Evolutionary conservation across 768 basidiomycete genomes (phyloP).

Genomic region (Suillus tomentosus): DNA sequence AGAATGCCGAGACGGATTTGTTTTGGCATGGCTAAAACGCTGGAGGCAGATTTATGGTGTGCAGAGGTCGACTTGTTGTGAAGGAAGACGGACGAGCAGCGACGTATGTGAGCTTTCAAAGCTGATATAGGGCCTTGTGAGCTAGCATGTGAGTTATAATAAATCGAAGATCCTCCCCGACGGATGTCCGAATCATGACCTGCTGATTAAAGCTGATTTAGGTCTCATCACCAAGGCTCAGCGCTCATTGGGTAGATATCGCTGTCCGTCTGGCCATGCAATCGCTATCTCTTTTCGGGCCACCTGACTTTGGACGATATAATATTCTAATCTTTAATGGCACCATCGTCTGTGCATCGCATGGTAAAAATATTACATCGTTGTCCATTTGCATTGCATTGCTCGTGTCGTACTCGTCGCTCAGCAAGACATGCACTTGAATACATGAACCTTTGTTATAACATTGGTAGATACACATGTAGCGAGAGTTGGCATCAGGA

Average conservation of each 20-base stretch:
- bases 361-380: too few relatives aligned
- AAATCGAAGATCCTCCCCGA: not conserved
- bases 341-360: too few relatives aligned
- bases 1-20: slow-evolving; percentile 6
- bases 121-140: not conserved
- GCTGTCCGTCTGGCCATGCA: not conserved
- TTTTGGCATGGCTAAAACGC: not conserved
- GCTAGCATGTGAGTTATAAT: not conserved
- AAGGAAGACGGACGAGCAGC: not conserved
- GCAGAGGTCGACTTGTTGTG: not conserved
- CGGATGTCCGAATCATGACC: not conserved
- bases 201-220: slow-evolving; percentile 1
- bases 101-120: not conserved
- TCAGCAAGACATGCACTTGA: too few relatives aligned
- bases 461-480: too few relatives aligned
- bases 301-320: slow-evolving; percentile 28
- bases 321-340: too few relatives aligned
- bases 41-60: not conserved
- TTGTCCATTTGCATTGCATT: too few relatives aligned
- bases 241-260: not conserved
- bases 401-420: too few relatives aligned
- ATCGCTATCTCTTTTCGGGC: not conserved
- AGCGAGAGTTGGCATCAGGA: too few relatives aligned
- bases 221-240: not conserved
- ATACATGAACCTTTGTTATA: too few relatives aligned